Evolutionary conservation across 2,329 filamentous ascomycete genomes (phyloP).

Genomic region (Aspergillus melleus): DNA sequence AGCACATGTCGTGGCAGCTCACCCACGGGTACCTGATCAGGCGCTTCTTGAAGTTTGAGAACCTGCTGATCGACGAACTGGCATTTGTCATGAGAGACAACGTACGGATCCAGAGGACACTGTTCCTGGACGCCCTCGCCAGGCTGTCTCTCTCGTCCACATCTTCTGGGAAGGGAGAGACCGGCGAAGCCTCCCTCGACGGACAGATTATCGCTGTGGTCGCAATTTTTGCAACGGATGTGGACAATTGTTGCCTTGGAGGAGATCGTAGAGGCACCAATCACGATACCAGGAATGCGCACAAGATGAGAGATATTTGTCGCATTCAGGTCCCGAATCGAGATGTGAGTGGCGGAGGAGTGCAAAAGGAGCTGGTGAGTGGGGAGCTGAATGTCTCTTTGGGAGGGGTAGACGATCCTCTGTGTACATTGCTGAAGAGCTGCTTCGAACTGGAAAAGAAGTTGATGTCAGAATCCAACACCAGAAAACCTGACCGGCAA

Average conservation of each 20-base stretch:
- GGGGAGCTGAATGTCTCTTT: conserved; percentile 68
- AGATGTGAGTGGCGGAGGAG: conserved; percentile 84
- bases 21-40: conserved; percentile 95
- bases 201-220: conserved; percentile 67
- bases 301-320: conserved; percentile 93
- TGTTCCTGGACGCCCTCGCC: conserved; percentile 68
- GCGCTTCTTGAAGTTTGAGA: conserved; percentile 95
- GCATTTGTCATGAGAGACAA: conserved; percentile 90
- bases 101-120: conserved; percentile 93
- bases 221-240: conserved; percentile 86
- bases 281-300: conserved; percentile 94
- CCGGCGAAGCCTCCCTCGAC: conserved; percentile 86
- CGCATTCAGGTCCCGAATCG: conserved; percentile 91
- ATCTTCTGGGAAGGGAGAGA: conserved; percentile 78
- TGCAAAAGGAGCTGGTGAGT: conserved; percentile 94
- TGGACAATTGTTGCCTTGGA: conserved; percentile 88
- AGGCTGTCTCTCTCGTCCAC: conserved; percentile 60
- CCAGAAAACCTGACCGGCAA: not conserved
- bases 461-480: not conserved
- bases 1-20: conserved; percentile 93
- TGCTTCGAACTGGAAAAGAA: conserved; percentile 70
- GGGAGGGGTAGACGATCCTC: conserved; percentile 83
- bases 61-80: conserved; percentile 97
- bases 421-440: conserved; percentile 90
- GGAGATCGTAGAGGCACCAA: conserved; percentile 92